Conservation (phyloP, 2,329 filamentous ascomycete species). For the Arthroderma sp. region DNA sequence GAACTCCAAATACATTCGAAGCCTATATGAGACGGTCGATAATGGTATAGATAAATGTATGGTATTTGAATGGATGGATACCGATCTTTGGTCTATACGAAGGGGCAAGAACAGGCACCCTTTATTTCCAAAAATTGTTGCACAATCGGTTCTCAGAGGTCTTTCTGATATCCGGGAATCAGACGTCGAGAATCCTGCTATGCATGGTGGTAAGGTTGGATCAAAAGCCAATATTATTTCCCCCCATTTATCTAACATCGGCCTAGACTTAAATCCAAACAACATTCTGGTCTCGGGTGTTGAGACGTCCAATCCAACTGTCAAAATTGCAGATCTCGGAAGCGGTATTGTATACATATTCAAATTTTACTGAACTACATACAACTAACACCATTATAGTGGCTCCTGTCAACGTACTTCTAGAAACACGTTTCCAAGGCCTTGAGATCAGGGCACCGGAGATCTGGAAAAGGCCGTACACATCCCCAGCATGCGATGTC, state of each 20-base stretch:
- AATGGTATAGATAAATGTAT: constrained; percentile 9
- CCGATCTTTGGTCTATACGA: constrained; percentile 6
- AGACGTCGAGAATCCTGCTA: neutral
- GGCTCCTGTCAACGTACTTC: neutral
- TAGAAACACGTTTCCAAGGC: constrained; percentile 3
- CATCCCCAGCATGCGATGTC: constrained; percentile 6
- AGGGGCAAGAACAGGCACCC: neutral
- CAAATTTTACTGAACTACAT: neutral
- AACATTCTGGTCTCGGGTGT: constrained; percentile 8
- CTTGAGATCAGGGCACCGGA: constrained; percentile 9
- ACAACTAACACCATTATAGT: neutral
- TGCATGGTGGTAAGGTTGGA: neutral
- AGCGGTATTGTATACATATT: neutral
- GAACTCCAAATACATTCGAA: constrained; percentile 4
- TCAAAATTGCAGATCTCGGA: constrained; percentile 8
- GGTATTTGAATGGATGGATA: constrained; percentile 10
- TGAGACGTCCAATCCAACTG: constrained; percentile 1
- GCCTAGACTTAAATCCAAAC: constrained; percentile 7
- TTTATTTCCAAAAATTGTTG: neutral
- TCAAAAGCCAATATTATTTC: neutral
- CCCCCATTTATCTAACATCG: neutral
- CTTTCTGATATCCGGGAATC: neutral
- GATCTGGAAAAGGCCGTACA: constrained; percentile 7
- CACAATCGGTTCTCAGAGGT: neutral
- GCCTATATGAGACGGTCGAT: constrained; percentile 6